Base-by-base conservation (phyloP, 2,329 filamentous ascomycete genomes). In the Colletotrichum gigasporum region DNA sequence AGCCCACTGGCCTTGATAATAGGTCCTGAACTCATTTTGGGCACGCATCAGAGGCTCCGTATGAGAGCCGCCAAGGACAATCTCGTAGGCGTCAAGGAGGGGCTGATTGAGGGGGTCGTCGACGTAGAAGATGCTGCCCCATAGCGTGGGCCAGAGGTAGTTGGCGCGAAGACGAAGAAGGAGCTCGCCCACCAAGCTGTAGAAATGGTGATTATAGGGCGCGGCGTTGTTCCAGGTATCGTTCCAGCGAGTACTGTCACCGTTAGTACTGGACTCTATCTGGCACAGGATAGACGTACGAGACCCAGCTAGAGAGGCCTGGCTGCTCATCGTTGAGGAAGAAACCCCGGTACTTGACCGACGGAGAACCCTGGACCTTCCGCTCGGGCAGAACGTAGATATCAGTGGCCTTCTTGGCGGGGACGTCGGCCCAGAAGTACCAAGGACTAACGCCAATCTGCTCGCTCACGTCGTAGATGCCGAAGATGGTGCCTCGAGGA, bases 291-390 rank as follows among this genome's bases (percentile, higher is more conserved):
- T 11, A 48, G 14, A 69, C 72, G 66, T 69, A 72, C 58, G 77
- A 75, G 6, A 91, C 83, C 87, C 89, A 92, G 66, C 87, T 87
- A 0, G 90, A 91, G 45, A 91, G 74, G 2, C 85, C 87, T 0
- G 90, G 90, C 54, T 88, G 87, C 72, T 92, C 89, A 61, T 92
- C 89, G 71, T 91, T 91, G 72, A 92, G 78, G 77, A 91, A 92
- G 71, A 91, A 83, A 3, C 89, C 90, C 14, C 90, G 84, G 72
- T 91, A 91, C 71, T 88, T 89, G 68, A 92, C 85, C 0, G 83
- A 83, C 2, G 90, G 89, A 5, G 87, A 78, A 3, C 81, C 82
- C 68, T 90, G 87, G 0, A 84, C 76, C 67, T 88, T 89, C 26
- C 77, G 82, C 10, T 78, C 80, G 14, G 82, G 75, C 11, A 87